Base-by-base conservation (phyloP, 2,329 filamentous ascomycete genomes). In the Fusarium sp. region DNA sequence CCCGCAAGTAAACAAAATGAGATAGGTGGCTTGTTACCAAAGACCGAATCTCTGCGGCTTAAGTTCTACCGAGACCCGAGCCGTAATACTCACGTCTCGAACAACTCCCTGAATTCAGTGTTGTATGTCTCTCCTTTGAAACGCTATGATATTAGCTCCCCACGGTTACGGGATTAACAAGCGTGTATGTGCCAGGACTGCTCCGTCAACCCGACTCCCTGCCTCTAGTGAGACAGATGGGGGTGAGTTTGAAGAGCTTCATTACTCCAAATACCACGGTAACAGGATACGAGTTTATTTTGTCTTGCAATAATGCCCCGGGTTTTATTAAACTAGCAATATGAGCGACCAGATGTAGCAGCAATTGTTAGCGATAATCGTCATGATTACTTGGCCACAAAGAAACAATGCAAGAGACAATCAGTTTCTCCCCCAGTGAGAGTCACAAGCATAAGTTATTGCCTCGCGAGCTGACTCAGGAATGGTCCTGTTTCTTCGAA, bases 91-190 rank as follows among this genome's bases (percentile, higher is more conserved):
- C 30, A 44, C 30, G 44, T 51, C 52, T 62, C 59, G 34, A 50
- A 34, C 9, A 45, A 44, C 52, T 69, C 68, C 44, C 51, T 55
- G 59, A n/a, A 28, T 60, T 56, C 18, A 60, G 51, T 48, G 9
- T 56, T 38, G 34, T 30, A 34, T 59, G 74, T 69, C 57, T 72
- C 55, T 61, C 38, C 50, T 64, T 50, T 41, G 47, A 48, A 71
- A 55, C 63, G 56, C 41, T 45, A 34, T 44, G 50, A 74, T 34
- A 72, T 64, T 65, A 70, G 30, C 26, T 65, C 66, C 32, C 56
- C 50, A 58, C 56, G 45, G 28, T 48, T 48, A 65, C 38, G 61
- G 75, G 66, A 72, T 75, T 62, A 44, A 52, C 60, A 72, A 72
- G 71, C 17, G 62, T 51, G 24, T 44, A 45, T 41, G 52, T 51